phyloP scores from a whole-genome alignment of 257 asterid species.

The Nicotiana obtusifolia region DNA sequence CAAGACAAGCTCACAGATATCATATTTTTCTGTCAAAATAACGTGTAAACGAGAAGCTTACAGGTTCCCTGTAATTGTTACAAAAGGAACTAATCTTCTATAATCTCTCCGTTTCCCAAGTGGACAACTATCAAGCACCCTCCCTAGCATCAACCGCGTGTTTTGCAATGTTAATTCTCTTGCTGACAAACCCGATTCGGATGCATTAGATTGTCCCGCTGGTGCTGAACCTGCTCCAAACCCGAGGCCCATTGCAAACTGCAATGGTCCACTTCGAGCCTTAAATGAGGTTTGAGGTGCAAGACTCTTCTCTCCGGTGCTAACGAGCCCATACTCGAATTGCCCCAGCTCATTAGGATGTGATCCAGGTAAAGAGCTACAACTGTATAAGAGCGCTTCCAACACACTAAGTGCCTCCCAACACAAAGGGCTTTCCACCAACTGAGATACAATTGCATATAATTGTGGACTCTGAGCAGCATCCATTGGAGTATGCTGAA shows the following conservation, averaged over 20 bases:
- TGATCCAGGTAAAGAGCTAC: constrained; percentile 81
- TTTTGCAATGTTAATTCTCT: constrained; percentile 77
- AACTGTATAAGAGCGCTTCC: constrained; percentile 96
- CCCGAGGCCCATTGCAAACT: constrained; percentile 41
- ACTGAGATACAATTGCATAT: constrained; percentile 93
- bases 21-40: neutral
- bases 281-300: constrained; percentile 81
- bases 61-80: constrained; percentile 57
- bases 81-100: constrained; percentile 86
- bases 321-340: constrained; percentile 63
- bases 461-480: constrained; percentile 97
- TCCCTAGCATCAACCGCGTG: constrained; percentile 82
- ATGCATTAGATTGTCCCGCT: constrained; percentile 36
- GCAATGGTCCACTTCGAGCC: constrained; percentile 94
- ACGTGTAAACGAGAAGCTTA: constrained; percentile 11
- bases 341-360: constrained; percentile 56
- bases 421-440: constrained; percentile 92
- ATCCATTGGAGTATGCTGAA: constrained; percentile 95
- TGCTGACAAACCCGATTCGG: constrained; percentile 53
- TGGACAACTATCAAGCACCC: constrained; percentile 80
- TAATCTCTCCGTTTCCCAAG: constrained; percentile 93
- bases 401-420: constrained; percentile 98
- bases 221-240: constrained; percentile 41
- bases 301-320: constrained; percentile 62
- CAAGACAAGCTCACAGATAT: neutral